phyloP scores from a whole-genome alignment of 257 asterid species.

The Salvia rosmarinus region DNA sequence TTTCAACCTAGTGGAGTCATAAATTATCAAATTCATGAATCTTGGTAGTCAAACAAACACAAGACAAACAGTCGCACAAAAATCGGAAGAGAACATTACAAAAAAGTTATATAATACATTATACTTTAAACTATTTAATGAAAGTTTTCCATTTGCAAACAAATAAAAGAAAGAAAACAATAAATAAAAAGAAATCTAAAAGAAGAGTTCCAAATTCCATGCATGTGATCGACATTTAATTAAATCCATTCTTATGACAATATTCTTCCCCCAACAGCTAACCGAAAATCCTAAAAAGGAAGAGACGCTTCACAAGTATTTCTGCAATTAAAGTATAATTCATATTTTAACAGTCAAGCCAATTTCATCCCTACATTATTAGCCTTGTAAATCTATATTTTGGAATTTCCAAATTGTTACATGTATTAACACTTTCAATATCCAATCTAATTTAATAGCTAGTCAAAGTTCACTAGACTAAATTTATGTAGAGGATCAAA shows the following conservation, averaged over 20 bases:
- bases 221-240: constrained; percentile 26
- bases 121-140: constrained; percentile 13
- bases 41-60: neutral
- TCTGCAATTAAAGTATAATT: constrained; percentile 1
- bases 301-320: constrained; percentile 31
- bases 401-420: too few species aligned
- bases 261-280: constrained; percentile 23
- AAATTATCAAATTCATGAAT: constrained; percentile 11
- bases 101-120: neutral
- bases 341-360: neutral
- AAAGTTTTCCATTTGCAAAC: neutral
- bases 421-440: neutral
- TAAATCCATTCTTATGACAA: constrained; percentile 24
- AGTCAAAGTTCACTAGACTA: neutral
- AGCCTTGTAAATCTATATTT: neutral
- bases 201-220: constrained; percentile 12
- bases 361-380: neutral
- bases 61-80: neutral
- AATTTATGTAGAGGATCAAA: neutral
- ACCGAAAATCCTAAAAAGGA: constrained; percentile 28
- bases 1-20: neutral
- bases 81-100: neutral
- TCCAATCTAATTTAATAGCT: neutral
- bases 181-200: neutral
- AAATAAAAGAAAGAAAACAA: neutral